Evolutionary conservation across 305 asterid species (phyloP).

Genomic region (Rubia balearica): DNA sequence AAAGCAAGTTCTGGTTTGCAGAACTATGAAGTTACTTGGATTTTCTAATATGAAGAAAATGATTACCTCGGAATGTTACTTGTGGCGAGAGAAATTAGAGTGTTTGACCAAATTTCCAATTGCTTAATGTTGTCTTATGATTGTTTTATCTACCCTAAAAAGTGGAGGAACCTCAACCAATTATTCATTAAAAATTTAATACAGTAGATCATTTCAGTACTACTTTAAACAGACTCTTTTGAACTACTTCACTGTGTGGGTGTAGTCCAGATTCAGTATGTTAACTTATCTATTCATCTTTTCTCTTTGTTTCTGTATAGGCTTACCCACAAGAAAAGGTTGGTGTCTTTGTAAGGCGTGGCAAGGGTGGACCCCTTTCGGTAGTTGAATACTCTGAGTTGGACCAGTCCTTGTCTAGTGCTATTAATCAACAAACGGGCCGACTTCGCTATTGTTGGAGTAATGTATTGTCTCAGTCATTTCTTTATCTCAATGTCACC

Average conservation of each 20-base stretch:
- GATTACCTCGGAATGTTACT: background rate
- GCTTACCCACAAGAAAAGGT: conserved; percentile 98
- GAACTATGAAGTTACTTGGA: background rate
- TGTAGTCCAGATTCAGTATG: background rate
- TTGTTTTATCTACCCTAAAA: background rate
- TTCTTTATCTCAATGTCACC: background rate
- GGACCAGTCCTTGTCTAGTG: conserved; percentile 71
- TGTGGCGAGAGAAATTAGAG: background rate
- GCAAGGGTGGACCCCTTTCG: conserved; percentile 89
- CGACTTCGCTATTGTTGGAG: conserved; percentile 99
- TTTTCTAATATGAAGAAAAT: background rate
- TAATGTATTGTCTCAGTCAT: conserved; percentile 46
- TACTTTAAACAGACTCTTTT: background rate
- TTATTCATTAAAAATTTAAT: background rate
- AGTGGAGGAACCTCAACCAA: background rate
- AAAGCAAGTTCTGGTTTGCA: background rate
- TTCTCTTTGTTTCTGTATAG: conserved; percentile 28
- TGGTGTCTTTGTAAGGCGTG: conserved; percentile 91
- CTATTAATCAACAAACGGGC: conserved; percentile 79
- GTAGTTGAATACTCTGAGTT: conserved; percentile 94
- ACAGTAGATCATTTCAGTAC: background rate
- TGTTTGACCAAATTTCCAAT: background rate
- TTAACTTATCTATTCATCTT: conserved; percentile 6
- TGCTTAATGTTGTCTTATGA: background rate
- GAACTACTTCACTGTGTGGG: background rate